These are phyloP conservation scores for Dictyostelium intermedium DNA, from an alignment of 78 protist genomes.

Conservation along the genomic window DNA sequence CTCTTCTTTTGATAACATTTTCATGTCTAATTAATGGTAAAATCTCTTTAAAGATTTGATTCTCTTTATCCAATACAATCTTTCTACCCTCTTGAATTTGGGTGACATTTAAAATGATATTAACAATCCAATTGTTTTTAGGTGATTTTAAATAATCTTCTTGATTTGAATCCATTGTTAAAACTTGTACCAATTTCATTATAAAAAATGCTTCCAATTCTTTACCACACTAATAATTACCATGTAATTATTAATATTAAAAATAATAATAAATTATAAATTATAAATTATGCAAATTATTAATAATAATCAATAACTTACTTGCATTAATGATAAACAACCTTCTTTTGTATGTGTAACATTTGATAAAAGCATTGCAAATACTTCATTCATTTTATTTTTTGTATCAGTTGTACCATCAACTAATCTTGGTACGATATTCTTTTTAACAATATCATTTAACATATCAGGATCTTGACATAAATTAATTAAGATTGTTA, in stretches of 20 bases:
- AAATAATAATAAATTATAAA: background rate
- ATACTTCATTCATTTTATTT: conserved; percentile 52
- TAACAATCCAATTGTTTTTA: conserved; percentile 50
- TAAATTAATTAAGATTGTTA: conserved; percentile 61
- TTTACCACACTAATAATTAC: conserved; percentile 41
- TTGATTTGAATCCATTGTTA: background rate
- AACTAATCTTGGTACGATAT: conserved; percentile 72
- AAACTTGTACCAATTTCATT: conserved; percentile 37
- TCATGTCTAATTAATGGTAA: conserved; percentile 36
- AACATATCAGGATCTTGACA: conserved; percentile 45
- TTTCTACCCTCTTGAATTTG: conserved; percentile 80
- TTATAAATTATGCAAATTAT: background rate
- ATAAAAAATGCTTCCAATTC: conserved; percentile 72
- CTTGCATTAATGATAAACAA: conserved; percentile 54
- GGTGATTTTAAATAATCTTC: background rate
- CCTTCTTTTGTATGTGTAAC: conserved; percentile 77
- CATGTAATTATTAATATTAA: background rate
- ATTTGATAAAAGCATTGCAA: conserved; percentile 67
- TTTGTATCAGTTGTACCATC: conserved; percentile 68
- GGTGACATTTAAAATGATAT: conserved; percentile 50
- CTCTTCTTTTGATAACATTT: conserved; percentile 54
- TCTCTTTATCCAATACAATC: conserved; percentile 48
- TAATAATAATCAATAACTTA: background rate
- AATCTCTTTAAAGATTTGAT: conserved; percentile 13
- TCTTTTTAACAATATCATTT: conserved; percentile 37